Conservation (phyloP, 2,329 filamentous ascomycete species). For the Mycogone perniciosa region DNA sequence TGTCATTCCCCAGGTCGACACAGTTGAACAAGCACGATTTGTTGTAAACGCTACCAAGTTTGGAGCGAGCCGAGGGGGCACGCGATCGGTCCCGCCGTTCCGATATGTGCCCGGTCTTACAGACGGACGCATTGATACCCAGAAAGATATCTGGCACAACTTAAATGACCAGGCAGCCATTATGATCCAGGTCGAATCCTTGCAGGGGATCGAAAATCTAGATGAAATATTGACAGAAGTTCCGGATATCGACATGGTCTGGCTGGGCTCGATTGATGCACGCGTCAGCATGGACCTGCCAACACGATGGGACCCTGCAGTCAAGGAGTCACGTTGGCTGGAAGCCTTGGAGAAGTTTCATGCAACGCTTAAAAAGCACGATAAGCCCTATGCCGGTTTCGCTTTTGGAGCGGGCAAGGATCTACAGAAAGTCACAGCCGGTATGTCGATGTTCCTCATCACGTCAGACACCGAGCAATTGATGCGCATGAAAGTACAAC, state of each 20-base stretch:
- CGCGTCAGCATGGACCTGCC: constrained; percentile 39
- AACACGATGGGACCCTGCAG: constrained; percentile 25
- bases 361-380: constrained; percentile 37
- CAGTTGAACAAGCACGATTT: constrained; percentile 39
- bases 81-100: constrained; percentile 40
- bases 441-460: too few species aligned
- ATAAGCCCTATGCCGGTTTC: constrained; percentile 36
- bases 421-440: too few species aligned
- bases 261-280: constrained; percentile 39
- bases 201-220: constrained; percentile 37
- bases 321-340: constrained; percentile 36
- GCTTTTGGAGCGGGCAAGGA: constrained; percentile 14
- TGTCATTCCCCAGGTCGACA: constrained; percentile 42
- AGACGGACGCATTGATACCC: constrained; percentile 28
- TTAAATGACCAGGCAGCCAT: constrained; percentile 42
- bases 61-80: constrained; percentile 33
- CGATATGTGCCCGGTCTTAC: constrained; percentile 35
- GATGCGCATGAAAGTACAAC: too few species aligned
- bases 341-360: constrained; percentile 32
- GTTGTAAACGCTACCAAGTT: constrained; percentile 38
- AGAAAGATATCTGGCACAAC: constrained; percentile 30
- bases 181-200: constrained; percentile 42
- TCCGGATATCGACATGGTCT: constrained; percentile 41
- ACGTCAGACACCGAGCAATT: too few species aligned
- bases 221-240: constrained; percentile 41